A percentile compares a stretch with the other conserved stretches of the same genome.
Conservation (phyloP, 306 rosid species). For the Cucurbita moschata region DNA sequence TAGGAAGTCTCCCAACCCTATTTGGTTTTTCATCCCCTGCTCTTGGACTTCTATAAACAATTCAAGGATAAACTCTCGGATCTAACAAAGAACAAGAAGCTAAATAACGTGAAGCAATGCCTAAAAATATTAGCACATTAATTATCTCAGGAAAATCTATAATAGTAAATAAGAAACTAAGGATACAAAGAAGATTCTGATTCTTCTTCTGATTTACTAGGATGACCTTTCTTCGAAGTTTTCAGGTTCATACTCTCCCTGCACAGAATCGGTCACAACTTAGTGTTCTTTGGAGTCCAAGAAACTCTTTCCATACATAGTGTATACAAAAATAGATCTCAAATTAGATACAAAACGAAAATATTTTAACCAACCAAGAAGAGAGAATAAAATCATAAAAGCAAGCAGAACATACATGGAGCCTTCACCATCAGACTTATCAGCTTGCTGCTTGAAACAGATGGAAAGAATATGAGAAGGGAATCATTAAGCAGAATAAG, state of each 20-base stretch:
- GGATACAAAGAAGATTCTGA: slow-evolving; percentile 72
- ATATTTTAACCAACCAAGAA: not conserved
- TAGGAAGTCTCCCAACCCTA: slow-evolving; percentile 60
- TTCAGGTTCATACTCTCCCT: slow-evolving; percentile 53
- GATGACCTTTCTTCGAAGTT: slow-evolving; percentile 27
- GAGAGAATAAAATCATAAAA: not conserved
- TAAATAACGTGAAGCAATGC: not conserved
- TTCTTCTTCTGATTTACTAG: slow-evolving; percentile 39
- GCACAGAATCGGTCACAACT: slow-evolving; percentile 13
- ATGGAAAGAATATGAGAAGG: slow-evolving; percentile 10
- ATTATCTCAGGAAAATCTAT: not conserved
- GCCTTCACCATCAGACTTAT: slow-evolving; percentile 56
- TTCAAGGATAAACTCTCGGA: slow-evolving; percentile 31
- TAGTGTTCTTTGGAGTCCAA: slow-evolving; percentile 3
- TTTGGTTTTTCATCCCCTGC: slow-evolving; percentile 49
- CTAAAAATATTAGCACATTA: not conserved
- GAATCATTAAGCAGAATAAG: slow-evolving; percentile 20
- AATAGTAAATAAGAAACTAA: slow-evolving; percentile 9
- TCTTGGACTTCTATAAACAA: slow-evolving; percentile 33
- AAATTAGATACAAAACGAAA: not conserved
- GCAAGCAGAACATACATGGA: slow-evolving; percentile 20
- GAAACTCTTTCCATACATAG: not conserved
- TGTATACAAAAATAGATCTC: not conserved
- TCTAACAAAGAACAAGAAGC: not conserved
- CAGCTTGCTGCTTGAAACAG: slow-evolving; percentile 43